Evolutionary conservation across 768 basidiomycete species (phyloP), one percentile per base, ranked within the genome.

Genomic region (Roridomyces roridus): DNA sequence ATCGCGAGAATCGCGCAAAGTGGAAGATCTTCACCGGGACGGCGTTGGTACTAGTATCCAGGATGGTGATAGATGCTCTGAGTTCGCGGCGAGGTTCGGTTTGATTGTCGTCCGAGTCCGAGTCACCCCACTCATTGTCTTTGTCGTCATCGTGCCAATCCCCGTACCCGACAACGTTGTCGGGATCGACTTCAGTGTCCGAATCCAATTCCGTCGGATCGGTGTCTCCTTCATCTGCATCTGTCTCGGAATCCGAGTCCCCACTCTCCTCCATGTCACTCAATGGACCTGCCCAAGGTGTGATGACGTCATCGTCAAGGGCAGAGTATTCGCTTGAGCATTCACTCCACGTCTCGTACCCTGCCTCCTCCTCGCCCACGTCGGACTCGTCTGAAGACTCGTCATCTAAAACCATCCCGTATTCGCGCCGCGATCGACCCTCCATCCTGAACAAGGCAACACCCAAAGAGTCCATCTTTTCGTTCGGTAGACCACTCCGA

Each of bases 341-440:
- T 21, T 67, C 63, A 50, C 65, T 67, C 65, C 65, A 67, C 18
- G 57, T 55, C 37, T 67, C 65, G 34, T 65, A 63, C 14, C 49
- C 60, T 15, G 36, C 55, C 7, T 56, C 42, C 4, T 49, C 51
- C 18, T 49, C 34, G 17, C 26, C 34, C 14, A 21, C 21, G 2
- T 50, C 56, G 9, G 21, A 6, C 17, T 48, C 26, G 29, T 12
- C 3, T 8, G n/a, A 23, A 1, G 5, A 25, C 4, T 39, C 35
- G 18, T 40, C 37, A 21, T 36, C 25, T 34, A n/a, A 14, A 31
- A 31, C 14, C 14, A 31, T 31, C 14, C 29, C 29, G 14, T 31
- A 31, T 6, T 31, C 29, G 29, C 29, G 29, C 29, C 29, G 29
- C 9, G 36, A 26, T 6, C 10, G 24, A 15, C 9, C 53, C 18